Base-by-base conservation (phyloP, 306 rosid species). In the Pterocarpus macrocarpus region DNA sequence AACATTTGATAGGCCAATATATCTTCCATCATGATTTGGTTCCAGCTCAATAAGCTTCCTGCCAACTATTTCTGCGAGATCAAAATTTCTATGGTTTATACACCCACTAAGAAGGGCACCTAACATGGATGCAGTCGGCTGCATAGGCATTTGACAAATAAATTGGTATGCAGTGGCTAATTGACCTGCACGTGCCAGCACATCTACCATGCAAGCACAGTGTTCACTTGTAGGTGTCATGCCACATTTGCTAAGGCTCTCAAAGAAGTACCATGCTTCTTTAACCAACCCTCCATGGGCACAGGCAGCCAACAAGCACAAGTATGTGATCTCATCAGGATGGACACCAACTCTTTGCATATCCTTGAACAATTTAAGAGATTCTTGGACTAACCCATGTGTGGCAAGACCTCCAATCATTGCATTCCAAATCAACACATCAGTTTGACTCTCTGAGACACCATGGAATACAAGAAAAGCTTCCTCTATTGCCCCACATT, bases 171-270 rank as follows among this genome's bases (percentile, higher is more conserved):
- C 93, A 75, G 85, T 84, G 49, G 59, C 72, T 76, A 91, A 78
- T 35, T 83, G 93, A 66, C 94, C 93, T 8, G 94, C 90, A 70
- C 92, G 92, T 16, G 93, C 89, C 81, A 93, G 80, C 62, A 71
- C 94, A 80, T 93, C 97, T 76, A 86, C 97, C 97, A 93, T 82
- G 85, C 94, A 90, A 80, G 97, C 97, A 82, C 57, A 93, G 65
- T 93, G 94, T 77, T 93, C 94, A 9, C 62, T 81, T 81, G 82
- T 83, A 58, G 90, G 92, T 52, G 76, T 76, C 92, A 83, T 83
- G 63, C 91, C 91, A 45, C 59, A 76, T 80, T 80, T 82, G 72
- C 72, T 44, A 71, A 87, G 90, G 64, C 90, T 82, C 66, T 86
- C 90, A 83, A 93, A 90, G 84, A 90, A 88, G 82, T 83, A 50